These are phyloP conservation scores for Paecilomyces fulvus DNA, from an alignment of 2,329 filamentous ascomycete species.

Conservation along the genomic window DNA sequence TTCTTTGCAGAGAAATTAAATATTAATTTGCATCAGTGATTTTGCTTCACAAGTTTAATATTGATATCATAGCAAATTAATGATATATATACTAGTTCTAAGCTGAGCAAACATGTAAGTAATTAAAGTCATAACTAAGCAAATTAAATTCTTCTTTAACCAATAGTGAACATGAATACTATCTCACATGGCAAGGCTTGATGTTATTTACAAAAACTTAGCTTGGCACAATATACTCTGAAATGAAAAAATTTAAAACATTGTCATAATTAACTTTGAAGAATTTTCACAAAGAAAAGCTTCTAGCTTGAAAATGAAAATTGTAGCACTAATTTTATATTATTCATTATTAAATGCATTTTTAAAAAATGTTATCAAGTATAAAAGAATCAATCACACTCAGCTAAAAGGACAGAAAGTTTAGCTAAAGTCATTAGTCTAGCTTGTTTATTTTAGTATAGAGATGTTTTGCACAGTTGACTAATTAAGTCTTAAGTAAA, in stretches of 20 bases:
- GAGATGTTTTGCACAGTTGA: too few species aligned
- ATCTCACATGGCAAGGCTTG: slow-evolving; percentile 7
- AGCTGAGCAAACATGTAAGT: slow-evolving; percentile 9
- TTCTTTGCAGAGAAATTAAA: slow-evolving; percentile 14
- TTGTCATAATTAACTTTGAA: slow-evolving; percentile 20
- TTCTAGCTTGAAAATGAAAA: background rate
- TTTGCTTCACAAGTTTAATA: slow-evolving; percentile 14
- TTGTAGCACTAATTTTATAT: background rate
- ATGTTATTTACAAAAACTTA: slow-evolving; percentile 12
- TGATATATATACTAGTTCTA: slow-evolving; percentile 12
- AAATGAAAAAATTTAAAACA: slow-evolving; percentile 8
- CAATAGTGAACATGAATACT: slow-evolving; percentile 10
- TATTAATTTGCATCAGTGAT: slow-evolving; percentile 17
- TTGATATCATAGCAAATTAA: slow-evolving; percentile 18
- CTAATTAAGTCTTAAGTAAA: too few species aligned
- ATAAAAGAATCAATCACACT: too few species aligned
- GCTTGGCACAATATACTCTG: slow-evolving; percentile 19
- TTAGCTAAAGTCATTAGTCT: too few species aligned
- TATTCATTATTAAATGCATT: background rate
- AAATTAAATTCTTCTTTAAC: slow-evolving; percentile 10
- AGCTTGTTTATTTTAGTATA: too few species aligned
- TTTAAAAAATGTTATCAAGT: background rate
- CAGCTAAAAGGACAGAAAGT: too few species aligned
- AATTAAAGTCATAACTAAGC: slow-evolving; percentile 10
- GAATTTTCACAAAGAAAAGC: background rate